These are phyloP conservation scores for Beta macrorhiza DNA, from an alignment of 179 eudicot genomes.

Conservation along the genomic window DNA sequence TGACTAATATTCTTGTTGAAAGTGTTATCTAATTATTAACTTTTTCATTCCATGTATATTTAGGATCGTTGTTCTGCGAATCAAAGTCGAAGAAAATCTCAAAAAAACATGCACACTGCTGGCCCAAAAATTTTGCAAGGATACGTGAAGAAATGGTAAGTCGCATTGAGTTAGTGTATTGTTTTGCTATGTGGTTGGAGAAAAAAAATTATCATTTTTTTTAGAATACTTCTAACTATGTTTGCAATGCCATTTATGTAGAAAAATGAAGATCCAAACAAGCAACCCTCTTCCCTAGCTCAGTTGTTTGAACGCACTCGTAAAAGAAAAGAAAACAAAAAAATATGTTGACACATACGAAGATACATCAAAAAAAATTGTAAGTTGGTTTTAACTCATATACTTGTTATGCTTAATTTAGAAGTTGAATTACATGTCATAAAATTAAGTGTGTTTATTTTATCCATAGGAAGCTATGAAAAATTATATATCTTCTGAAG, in stretches of 20 bases:
- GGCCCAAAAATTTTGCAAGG: slow-evolving; percentile 12
- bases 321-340: not conserved
- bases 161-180: no score
- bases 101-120: slow-evolving; percentile 6
- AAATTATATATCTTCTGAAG: no score
- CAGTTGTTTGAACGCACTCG: slow-evolving; percentile 1
- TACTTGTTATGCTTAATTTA: no score
- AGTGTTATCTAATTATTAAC: not conserved
- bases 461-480: no score
- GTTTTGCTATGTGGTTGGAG: no score
- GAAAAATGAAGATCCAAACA: not conserved
- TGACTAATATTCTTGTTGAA: no score
- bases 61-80: not conserved
- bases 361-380: not conserved
- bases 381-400: no score
- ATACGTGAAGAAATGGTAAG: slow-evolving; percentile 11
- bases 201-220: no score
- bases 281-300: not conserved
- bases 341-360: not conserved
- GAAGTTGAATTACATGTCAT: no score
- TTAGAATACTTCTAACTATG: no score
- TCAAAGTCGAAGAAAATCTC: not conserved
- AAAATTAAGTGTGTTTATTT: no score
- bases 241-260: no score
- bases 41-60: not conserved